These are phyloP conservation scores for Sorghum bicolor DNA, from an alignment of 176 grass and related monocot species.

Conservation along the genomic window DNA sequence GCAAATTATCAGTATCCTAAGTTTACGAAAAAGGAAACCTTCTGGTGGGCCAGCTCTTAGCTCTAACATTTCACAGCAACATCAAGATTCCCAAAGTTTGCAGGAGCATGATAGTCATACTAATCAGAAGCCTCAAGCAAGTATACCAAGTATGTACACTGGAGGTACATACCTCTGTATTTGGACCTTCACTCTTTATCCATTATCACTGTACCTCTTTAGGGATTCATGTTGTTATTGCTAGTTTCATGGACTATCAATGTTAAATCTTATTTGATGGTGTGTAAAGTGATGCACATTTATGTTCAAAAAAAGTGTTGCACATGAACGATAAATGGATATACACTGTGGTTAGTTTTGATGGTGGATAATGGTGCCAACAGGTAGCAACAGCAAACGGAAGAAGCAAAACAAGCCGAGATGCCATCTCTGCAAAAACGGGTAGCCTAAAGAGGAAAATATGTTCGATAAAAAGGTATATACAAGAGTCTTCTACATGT, in stretches of 20 bases:
- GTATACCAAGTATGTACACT: slow-evolving; percentile 33
- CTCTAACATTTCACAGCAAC: slow-evolving; percentile 31
- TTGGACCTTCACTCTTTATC: too few species aligned
- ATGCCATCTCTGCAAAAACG: background rate
- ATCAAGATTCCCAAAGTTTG: background rate
- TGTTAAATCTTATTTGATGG: too few species aligned
- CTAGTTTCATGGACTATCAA: too few species aligned
- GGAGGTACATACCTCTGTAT: slow-evolving; percentile 42
- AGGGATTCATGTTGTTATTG: background rate
- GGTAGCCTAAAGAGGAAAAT: background rate
- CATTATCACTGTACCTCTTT: background rate
- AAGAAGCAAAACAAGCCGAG: background rate
- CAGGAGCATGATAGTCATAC: slow-evolving; percentile 63
- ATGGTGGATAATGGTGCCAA: background rate
- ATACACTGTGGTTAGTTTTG: background rate
- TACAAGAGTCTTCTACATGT: background rate
- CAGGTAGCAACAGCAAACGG: background rate
- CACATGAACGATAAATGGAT: background rate
- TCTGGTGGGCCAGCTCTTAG: slow-evolving; percentile 43
- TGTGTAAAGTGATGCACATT: background rate
- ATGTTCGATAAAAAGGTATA: background rate
- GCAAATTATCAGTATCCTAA: slow-evolving; percentile 53
- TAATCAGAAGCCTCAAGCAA: slow-evolving; percentile 67
- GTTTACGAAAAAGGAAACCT: slow-evolving; percentile 44
- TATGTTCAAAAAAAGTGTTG: too few species aligned